Conservation (phyloP, 2,329 filamentous ascomycete genomes). For the Rutstroemia sydowiana region DNA sequence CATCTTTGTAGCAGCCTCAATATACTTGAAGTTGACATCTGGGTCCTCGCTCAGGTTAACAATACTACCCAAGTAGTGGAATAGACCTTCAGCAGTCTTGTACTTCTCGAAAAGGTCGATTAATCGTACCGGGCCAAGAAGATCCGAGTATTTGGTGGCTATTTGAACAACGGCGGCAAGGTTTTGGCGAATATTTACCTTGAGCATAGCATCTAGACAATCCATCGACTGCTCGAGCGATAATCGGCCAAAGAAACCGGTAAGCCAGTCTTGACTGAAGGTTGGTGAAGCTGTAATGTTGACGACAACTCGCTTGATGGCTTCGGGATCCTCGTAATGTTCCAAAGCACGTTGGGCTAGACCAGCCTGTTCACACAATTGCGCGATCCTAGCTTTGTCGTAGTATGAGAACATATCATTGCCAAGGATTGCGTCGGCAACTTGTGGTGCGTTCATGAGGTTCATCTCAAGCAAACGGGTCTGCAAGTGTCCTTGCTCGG, state of each 20-base stretch:
- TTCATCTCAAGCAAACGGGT: slow-evolving; percentile 98
- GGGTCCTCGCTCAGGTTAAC: slow-evolving; percentile 94
- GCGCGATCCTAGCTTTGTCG: slow-evolving; percentile 81
- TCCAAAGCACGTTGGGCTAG: slow-evolving; percentile 82
- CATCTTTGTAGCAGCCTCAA: slow-evolving; percentile 92
- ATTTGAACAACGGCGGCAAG: slow-evolving; percentile 91
- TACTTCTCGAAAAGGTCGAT: slow-evolving; percentile 97
- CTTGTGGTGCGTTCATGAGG: slow-evolving; percentile 88
- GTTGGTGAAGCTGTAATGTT: slow-evolving; percentile 77
- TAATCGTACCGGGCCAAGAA: slow-evolving; percentile 77
- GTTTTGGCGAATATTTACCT: slow-evolving; percentile 93
- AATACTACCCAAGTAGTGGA: slow-evolving; percentile 96
- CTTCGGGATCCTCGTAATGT: slow-evolving; percentile 83
- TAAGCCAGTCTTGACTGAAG: slow-evolving; percentile 84
- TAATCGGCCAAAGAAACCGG: slow-evolving; percentile 86
- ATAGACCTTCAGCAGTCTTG: slow-evolving; percentile 91
- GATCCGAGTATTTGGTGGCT: slow-evolving; percentile 94
- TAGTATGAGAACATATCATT: slow-evolving; percentile 99
- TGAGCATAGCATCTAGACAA: slow-evolving; percentile 93
- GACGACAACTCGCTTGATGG: slow-evolving; percentile 83
- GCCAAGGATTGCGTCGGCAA: slow-evolving; percentile 93
- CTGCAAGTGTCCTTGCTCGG: slow-evolving; percentile 88
- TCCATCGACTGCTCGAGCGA: slow-evolving; percentile 94
- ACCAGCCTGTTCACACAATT: slow-evolving; percentile 87
- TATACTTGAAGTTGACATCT: slow-evolving; percentile 98